These are phyloP conservation scores for Patellaria atrata DNA, from an alignment of 495 filamentous ascomycete genomes.

Conservation along the genomic window DNA sequence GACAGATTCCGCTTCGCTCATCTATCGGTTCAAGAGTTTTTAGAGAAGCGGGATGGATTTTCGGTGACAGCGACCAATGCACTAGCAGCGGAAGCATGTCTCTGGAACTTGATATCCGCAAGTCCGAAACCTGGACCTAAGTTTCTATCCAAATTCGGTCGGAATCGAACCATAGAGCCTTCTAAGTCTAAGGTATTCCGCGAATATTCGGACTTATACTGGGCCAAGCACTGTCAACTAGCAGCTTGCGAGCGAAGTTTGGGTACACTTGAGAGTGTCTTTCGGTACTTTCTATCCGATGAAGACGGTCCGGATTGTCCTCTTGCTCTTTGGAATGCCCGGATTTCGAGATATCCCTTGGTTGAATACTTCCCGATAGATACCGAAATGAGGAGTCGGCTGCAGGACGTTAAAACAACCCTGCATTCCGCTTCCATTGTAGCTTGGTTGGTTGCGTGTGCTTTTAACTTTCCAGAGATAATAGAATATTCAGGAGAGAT, in stretches of 20 bases:
- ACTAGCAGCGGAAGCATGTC: conserved; percentile 7
- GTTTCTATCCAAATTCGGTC: neutral
- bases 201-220: conserved; percentile 3
- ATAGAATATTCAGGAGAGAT: neutral
- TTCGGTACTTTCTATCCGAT: conserved; percentile 1
- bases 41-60: conserved; percentile 6
- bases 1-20: conserved; percentile 25
- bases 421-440: neutral
- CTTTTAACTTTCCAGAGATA: conserved; percentile 2
- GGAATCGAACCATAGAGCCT: neutral
- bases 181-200: neutral
- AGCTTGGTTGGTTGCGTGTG: conserved; percentile 3
- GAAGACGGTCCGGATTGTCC: too few relatives aligned
- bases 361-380: too few relatives aligned
- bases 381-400: too few relatives aligned
- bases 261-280: conserved; percentile 1
- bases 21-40: conserved; percentile 24
- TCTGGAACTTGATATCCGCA: conserved; percentile 6
- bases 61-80: conserved; percentile 1
- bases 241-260: neutral
- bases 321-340: too few relatives aligned
- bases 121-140: neutral
- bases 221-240: conserved; percentile 1
- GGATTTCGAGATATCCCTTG: too few relatives aligned
- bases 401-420: neutral